A percentile compares a stretch with the other conserved stretches of the same genome.
Evolutionary conservation across 2,329 filamentous ascomycete species (phyloP).

Genomic region (Hypoxylon sp.): DNA sequence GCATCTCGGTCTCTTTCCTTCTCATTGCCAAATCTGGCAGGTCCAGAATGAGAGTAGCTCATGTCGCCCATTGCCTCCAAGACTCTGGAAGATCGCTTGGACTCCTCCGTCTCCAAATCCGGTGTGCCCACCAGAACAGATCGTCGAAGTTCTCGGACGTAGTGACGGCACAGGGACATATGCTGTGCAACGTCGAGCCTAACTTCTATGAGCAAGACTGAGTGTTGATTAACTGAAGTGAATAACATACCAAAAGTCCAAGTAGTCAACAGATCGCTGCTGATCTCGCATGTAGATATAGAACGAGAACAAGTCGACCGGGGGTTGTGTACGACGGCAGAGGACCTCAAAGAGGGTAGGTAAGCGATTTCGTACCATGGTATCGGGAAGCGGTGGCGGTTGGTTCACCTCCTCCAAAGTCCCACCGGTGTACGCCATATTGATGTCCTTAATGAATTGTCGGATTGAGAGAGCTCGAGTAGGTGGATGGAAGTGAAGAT

Average conservation of each 20-base stretch:
- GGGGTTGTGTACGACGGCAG: conserved; percentile 91
- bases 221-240: conserved; percentile 19
- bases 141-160: conserved; percentile 93
- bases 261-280: conserved; percentile 95
- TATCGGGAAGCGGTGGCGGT: conserved; percentile 70
- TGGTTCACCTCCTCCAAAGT: conserved; percentile 53
- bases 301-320: conserved; percentile 97
- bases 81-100: conserved; percentile 86
- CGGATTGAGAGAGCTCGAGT: conserved; percentile 15
- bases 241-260: conserved; percentile 90
- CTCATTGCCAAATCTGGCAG: conserved; percentile 73
- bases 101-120: conserved; percentile 84
- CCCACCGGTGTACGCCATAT: conserved; percentile 56
- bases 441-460: conserved; percentile 34
- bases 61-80: conserved; percentile 81
- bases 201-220: conserved; percentile 44
- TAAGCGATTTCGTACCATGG: conserved; percentile 81
- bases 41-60: conserved; percentile 70
- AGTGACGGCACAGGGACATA: conserved; percentile 97
- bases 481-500: neutral
- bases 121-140: conserved; percentile 95
- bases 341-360: conserved; percentile 97
- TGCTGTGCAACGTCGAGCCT: conserved; percentile 99
- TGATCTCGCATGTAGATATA: conserved; percentile 99
- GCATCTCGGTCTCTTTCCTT: conserved; percentile 87